Percentiles rank a stretch among this genome's conserved stretches.
phyloP scores from a whole-genome alignment of 805 yeast genomes.

The Saccharomycopsis lassenensis region DNA sequence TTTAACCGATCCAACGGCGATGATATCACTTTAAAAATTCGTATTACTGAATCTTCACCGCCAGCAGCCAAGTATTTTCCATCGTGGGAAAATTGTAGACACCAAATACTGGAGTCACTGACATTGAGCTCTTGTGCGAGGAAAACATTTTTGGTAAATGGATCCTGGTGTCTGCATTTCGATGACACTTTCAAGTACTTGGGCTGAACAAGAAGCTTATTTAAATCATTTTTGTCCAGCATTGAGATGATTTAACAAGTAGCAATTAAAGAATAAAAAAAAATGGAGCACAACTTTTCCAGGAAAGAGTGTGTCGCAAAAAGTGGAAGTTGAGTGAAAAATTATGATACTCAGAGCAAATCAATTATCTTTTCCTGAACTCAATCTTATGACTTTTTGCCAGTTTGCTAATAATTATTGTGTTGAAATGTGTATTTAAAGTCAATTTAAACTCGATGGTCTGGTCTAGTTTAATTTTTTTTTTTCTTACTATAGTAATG shows the following conservation, averaged over 20 bases:
- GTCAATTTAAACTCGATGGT: too few relatives aligned
- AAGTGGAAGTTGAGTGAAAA: too few relatives aligned
- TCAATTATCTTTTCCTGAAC: not conserved
- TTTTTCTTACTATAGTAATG: too few relatives aligned
- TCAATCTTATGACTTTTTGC: not conserved
- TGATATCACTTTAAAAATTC: constrained; percentile 72
- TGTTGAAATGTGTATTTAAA: not conserved
- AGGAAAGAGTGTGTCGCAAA: too few relatives aligned
- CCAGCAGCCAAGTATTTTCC: constrained; percentile 81
- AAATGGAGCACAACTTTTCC: too few relatives aligned
- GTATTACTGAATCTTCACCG: constrained; percentile 59
- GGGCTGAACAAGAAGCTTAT: constrained; percentile 17
- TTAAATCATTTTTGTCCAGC: too few relatives aligned
- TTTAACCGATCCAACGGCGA: constrained; percentile 59
- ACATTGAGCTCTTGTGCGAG: constrained; percentile 15
- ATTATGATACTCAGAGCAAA: too few relatives aligned
- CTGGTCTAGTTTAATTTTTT: too few relatives aligned
- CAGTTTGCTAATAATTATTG: not conserved
- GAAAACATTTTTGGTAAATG: constrained; percentile 11
- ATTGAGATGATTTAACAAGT: too few relatives aligned
- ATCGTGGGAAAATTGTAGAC: constrained; percentile 61
- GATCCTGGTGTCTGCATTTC: constrained; percentile 1
- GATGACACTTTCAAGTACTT: constrained; percentile 11
- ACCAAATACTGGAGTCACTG: constrained; percentile 45
- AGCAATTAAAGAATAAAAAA: too few relatives aligned